phyloP scores from a whole-genome alignment of 2,329 filamentous ascomycete species.

The Exophiala sp. region DNA sequence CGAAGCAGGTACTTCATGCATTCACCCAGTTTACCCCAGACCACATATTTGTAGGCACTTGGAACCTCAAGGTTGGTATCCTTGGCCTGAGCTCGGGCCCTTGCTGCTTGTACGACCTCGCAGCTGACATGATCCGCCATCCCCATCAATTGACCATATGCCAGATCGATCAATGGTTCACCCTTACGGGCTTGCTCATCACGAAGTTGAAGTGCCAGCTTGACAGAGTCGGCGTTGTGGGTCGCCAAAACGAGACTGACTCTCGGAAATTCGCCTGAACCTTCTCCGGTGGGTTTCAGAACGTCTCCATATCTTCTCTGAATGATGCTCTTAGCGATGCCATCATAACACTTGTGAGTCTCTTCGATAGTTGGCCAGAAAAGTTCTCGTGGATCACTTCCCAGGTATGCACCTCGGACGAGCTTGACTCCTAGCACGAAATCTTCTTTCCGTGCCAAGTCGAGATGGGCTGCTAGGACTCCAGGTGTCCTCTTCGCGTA shows the following conservation, averaged over 20 bases:
- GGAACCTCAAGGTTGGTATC: constrained; percentile 37
- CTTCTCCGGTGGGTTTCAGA: constrained; percentile 43
- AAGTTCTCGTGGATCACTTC: constrained; percentile 61
- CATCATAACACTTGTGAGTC: constrained; percentile 68
- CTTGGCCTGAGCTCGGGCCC: constrained; percentile 36
- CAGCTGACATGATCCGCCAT: constrained; percentile 59
- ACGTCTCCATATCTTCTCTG: constrained; percentile 54
- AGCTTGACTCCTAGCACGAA: constrained; percentile 69
- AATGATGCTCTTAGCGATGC: constrained; percentile 62
- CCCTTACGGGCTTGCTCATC: constrained; percentile 39
- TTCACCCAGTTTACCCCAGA: constrained; percentile 57
- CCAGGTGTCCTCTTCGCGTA: constrained; percentile 61
- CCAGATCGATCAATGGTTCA: constrained; percentile 44
- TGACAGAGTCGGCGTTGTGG: constrained; percentile 71
- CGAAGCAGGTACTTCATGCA: constrained; percentile 70
- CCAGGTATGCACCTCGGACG: constrained; percentile 68
- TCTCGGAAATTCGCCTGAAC: constrained; percentile 47
- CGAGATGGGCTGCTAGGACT: constrained; percentile 56
- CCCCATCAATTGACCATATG: constrained; percentile 54
- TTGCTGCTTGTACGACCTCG: constrained; percentile 44
- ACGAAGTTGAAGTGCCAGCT: constrained; percentile 47
- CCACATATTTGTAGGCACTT: constrained; percentile 51
- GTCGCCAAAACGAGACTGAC: constrained; percentile 68
- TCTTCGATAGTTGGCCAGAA: constrained; percentile 67
- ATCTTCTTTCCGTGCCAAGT: constrained; percentile 50